Percentiles rank a stretch among this genome's conserved stretches.
Evolutionary conservation across 257 asterid genomes (phyloP).

Genomic region (Rehmannia glutinosa): DNA sequence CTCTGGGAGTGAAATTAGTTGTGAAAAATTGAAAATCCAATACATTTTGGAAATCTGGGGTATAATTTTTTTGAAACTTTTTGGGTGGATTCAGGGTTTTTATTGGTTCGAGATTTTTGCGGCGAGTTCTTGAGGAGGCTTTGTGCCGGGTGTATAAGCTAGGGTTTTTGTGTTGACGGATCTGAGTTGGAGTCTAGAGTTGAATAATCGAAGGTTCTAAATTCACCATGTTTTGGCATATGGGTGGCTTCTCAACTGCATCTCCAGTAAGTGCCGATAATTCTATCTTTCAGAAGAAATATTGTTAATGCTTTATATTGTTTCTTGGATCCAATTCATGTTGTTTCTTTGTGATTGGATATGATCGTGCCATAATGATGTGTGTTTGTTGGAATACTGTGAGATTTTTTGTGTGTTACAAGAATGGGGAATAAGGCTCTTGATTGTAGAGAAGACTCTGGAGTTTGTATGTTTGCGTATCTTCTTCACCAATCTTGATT

Average conservation of each 20-base stretch:
- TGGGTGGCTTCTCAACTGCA: constrained; percentile 77
- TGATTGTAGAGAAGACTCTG: too few relatives aligned
- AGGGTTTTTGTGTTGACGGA: constrained; percentile 44
- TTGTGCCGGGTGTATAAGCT: constrained; percentile 22
- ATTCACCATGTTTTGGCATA: constrained; percentile 77
- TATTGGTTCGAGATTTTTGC: constrained; percentile 9
- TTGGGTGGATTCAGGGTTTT: constrained; percentile 14
- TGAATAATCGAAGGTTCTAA: constrained; percentile 15
- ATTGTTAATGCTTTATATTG: neutral
- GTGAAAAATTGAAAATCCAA: neutral
- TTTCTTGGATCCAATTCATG: constrained; percentile 21
- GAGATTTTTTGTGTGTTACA: constrained; percentile 14
- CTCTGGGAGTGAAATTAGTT: constrained; percentile 5
- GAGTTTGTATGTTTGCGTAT: too few relatives aligned
- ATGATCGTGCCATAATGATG: constrained; percentile 16
- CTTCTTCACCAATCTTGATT: too few relatives aligned
- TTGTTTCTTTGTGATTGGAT: constrained; percentile 11
- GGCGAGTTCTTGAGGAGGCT: constrained; percentile 12
- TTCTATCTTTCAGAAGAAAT: neutral
- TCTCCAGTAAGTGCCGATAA: constrained; percentile 57
- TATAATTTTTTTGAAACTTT: neutral
- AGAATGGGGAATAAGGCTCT: constrained; percentile 8
- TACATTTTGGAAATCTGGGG: constrained; percentile 14
- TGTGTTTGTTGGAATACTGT: constrained; percentile 18
- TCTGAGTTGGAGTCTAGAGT: constrained; percentile 27